Percentiles rank a stretch among this genome's conserved stretches.
Conservation (phyloP, 305 asterid species). For the Caryopteris hybrid region DNA sequence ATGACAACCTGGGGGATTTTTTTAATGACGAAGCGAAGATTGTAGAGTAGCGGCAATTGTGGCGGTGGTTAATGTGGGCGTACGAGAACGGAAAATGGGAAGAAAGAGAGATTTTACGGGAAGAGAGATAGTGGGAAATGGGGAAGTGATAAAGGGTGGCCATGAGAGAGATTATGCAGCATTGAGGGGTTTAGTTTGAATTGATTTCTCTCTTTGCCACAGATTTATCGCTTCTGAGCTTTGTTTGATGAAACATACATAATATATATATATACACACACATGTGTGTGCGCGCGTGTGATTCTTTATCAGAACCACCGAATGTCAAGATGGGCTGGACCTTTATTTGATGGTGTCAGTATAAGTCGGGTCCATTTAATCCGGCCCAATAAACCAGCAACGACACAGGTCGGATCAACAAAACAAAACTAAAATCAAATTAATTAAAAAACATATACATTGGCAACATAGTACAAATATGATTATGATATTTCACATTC, state of each 20-base stretch:
- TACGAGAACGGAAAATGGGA: slow-evolving; percentile 18
- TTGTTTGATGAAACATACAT: not conserved
- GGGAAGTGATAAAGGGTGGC: slow-evolving; percentile 38
- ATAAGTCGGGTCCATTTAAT: too few species aligned
- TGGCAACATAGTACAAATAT: too few species aligned
- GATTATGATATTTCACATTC: too few species aligned
- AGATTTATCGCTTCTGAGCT: slow-evolving; percentile 7
- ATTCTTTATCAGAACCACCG: not conserved
- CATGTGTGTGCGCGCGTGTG: too few species aligned
- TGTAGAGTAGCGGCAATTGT: slow-evolving; percentile 14
- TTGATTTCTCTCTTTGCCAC: slow-evolving; percentile 12
- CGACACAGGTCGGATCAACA: too few species aligned
- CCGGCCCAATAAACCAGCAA: too few species aligned
- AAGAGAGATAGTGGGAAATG: slow-evolving; percentile 24
- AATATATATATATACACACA: too few species aligned
- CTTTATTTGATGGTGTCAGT: too few species aligned
- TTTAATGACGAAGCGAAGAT: slow-evolving; percentile 33
- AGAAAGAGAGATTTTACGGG: slow-evolving; percentile 27
- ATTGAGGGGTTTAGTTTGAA: slow-evolving; percentile 19
- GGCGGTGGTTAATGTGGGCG: slow-evolving; percentile 19
- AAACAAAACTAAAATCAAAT: too few species aligned
- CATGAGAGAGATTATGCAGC: slow-evolving; percentile 33
- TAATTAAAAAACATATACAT: too few species aligned
- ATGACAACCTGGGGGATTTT: slow-evolving; percentile 48
- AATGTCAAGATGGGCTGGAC: not conserved